Base-by-base conservation (phyloP, 139 green algal species). In the Edaphochlamys debaryana region DNA sequence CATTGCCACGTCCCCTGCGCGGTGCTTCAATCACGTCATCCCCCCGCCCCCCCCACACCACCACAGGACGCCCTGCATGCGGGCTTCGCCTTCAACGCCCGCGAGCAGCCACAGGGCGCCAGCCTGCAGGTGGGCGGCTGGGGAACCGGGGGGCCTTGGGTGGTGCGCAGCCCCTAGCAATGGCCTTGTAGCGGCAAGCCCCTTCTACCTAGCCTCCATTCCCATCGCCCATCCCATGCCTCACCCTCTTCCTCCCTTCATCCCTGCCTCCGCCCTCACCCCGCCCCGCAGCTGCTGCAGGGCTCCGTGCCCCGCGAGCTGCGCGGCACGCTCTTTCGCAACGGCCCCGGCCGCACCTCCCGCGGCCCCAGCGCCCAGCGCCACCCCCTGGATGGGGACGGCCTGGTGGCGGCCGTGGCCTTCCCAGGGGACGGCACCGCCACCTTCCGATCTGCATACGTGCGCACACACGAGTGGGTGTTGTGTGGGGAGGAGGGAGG, bases 311-410 rank as follows among this genome's bases (percentile, higher is more conserved):
- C 78, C 7, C 64, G 40, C 20, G 78, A 84, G 66, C 78, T 84
- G 41, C 17, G 36, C 30, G 78, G 78, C 48, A 84, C 66, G n/a
- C 73, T 41, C 45, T 77, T 77, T 36, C 75, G 75, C 62, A 86
- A 94, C 69, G 91, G 91, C 17, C 90, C 91, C 13, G 88, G 84
- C 38, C 70, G 64, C 34, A 90, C 90, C 45, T 38, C 19, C 4
- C 38, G 86, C 9, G 87, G 89, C 20, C 48, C 41, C 15, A 11
- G 86, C 0, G 36, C 29, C 11, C 54, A 90, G 15, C 41, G 36
- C 22, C 90, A 95, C 82, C 91, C 91, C 1, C 88, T 87, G 32
- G 92, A 95, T 69, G 90, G 87, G 0, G 90, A 93, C 41, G 91
- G 90, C 19, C 83, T 92, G 48, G 79, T 93, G 25, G 40, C 67